Base-by-base conservation (phyloP, 768 basidiomycete genomes). In the Tricholoma flavovirens region DNA sequence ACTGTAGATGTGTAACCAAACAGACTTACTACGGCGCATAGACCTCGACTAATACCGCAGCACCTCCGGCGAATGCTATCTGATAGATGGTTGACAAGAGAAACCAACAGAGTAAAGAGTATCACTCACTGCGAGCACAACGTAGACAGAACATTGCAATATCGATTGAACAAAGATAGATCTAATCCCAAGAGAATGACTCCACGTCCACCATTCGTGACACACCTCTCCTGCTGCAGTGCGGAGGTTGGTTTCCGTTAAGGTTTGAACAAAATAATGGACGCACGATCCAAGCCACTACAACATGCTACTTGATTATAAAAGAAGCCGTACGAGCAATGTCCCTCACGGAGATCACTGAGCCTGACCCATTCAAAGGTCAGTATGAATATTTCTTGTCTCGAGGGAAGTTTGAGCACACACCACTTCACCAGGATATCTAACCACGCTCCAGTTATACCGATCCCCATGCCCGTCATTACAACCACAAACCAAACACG, bases 351-450 rank as follows among this genome's bases (percentile, higher is more conserved):
- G 36, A 89, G 66, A 62, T 88, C 87, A 22, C 80, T 81, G 54
- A 89, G 68, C 87, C 87, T 87, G 51, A 35, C 57, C 1, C 26
- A 30, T 29, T 49, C 46, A 15, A 45, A 46, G 6, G n/a, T 10
- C 26, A 17, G n/a, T 49, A 29, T 17, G 26, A 30, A 3, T 3
- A 15, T n/a, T 29, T 30, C n/a, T 10, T 3, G n/a, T n/a, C 15
- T 4, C 29, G n/a, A 49, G n/a, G 4, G 54, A 53, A 58, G 40
- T 33, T 7, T 33, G 49, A 35, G 32, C 43, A 70, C 75, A 49
- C 66, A 87, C 87, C 87, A 89, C 71, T 82, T 83, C 7, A 88
- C 87, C 36, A 88, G 70, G 6, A 89, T 80, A 69, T 89, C 87
- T 55, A 89, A 62, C 82, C 82, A 87, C 3, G 83, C 87, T 22